Evolutionary conservation across 2,329 filamentous ascomycete species (phyloP).

Genomic region (Eurotiales sp.): DNA sequence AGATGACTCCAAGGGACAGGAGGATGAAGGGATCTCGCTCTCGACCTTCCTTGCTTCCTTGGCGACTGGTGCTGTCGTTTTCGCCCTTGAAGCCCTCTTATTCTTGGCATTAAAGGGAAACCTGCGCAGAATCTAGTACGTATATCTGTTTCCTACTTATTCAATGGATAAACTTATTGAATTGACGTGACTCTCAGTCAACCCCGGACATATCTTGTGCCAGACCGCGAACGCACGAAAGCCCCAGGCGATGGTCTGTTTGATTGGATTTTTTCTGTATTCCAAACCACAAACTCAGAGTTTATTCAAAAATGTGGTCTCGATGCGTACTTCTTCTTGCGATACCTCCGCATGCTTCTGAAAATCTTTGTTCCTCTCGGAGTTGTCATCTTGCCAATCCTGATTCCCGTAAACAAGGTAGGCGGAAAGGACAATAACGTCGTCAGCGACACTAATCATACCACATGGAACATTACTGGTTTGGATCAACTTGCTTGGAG

Average conservation of each 20-base stretch:
- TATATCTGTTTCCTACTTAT: conserved; percentile 16
- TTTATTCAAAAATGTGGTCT: conserved; percentile 94
- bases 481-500: conserved; percentile 83
- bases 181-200: conserved; percentile 50
- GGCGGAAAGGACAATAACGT: conserved; percentile 63
- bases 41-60: conserved; percentile 63
- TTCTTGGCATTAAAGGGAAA: conserved; percentile 77
- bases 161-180: conserved; percentile 13
- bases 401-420: conserved; percentile 78
- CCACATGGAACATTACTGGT: conserved; percentile 55
- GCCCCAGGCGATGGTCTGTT: conserved; percentile 60
- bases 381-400: conserved; percentile 72
- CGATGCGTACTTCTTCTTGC: conserved; percentile 95
- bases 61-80: conserved; percentile 59
- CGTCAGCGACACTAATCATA: conserved; percentile 35
- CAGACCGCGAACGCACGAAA: conserved; percentile 77
- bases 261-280: conserved; percentile 56
- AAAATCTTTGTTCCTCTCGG: conserved; percentile 88
- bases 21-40: conserved; percentile 34
- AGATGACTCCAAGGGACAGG: conserved; percentile 32
- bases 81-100: conserved; percentile 60
- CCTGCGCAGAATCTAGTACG: conserved; percentile 77
- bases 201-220: conserved; percentile 80
- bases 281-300: conserved; percentile 69
- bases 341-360: conserved; percentile 80